phyloP scores from a whole-genome alignment of 2,329 filamentous ascomycete species.

The Penicillium sp. region DNA sequence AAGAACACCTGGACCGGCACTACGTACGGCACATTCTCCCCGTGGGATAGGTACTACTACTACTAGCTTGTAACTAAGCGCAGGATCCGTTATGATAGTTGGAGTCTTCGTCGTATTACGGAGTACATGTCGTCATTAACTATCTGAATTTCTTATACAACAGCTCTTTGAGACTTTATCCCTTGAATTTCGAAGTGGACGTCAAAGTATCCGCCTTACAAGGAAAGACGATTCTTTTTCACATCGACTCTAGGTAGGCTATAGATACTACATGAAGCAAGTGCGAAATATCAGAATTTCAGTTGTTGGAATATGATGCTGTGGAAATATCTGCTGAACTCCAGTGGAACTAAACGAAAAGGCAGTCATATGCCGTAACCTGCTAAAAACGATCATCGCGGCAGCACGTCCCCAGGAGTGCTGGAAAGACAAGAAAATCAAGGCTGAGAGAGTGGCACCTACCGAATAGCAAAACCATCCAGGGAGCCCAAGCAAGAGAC shows the following conservation, averaged over 20 bases:
- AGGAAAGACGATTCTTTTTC: no score
- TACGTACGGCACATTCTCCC: slow-evolving; percentile 19
- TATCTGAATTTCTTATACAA: no score
- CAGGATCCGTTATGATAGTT: neutral
- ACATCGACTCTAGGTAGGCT: no score
- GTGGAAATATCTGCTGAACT: neutral
- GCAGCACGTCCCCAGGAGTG: slow-evolving; percentile 24
- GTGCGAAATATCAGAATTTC: neutral
- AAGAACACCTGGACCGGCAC: slow-evolving; percentile 20
- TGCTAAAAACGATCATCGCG: slow-evolving; percentile 22
- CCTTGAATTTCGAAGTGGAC: no score
- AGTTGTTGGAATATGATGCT: slow-evolving; percentile 5
- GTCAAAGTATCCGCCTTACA: no score
- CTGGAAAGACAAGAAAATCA: slow-evolving; percentile 19
- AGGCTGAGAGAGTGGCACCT: slow-evolving; percentile 33
- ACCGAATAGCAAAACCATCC: slow-evolving; percentile 37
- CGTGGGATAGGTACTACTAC: slow-evolving; percentile 1
- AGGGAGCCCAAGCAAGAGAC: slow-evolving; percentile 24
- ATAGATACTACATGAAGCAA: neutral
- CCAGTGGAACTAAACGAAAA: neutral
- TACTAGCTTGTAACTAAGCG: no score
- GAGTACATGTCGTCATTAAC: no score
- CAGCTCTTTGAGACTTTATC: no score
- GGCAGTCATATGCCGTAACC: slow-evolving; percentile 7
- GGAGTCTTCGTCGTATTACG: no score